These are phyloP conservation scores for Ophiocordyceps robertsii DNA, from an alignment of 2,329 filamentous ascomycete species.

Conservation along the genomic window DNA sequence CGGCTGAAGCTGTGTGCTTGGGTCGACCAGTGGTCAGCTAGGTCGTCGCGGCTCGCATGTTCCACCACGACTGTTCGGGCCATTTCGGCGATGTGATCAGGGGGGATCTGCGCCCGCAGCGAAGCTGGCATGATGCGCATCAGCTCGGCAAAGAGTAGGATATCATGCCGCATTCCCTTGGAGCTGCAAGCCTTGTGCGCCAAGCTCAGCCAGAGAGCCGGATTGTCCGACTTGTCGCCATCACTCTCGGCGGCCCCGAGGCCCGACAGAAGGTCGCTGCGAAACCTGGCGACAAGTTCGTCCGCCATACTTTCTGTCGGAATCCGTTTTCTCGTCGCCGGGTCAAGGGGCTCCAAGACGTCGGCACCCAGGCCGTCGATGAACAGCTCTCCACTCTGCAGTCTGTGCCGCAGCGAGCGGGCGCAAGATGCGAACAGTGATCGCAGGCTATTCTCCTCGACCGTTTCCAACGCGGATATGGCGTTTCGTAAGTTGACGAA, in stretches of 20 bases:
- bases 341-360: constrained; percentile 9
- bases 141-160: constrained; percentile 7
- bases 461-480: constrained; percentile 1
- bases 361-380: constrained; percentile 1
- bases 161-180: constrained; percentile 4
- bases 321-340: constrained; percentile 4
- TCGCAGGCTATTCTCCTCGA: constrained; percentile 3
- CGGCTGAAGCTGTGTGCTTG: constrained; percentile 7
- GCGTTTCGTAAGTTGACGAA: constrained; percentile 3
- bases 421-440: constrained; percentile 3
- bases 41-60: constrained; percentile 8
- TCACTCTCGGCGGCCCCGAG: neutral
- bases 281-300: constrained; percentile 7
- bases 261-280: constrained; percentile 5
- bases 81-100: constrained; percentile 4
- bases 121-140: constrained; percentile 7
- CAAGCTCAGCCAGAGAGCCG: constrained; percentile 8
- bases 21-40: constrained; percentile 5
- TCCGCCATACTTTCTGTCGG: constrained; percentile 4
- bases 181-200: constrained; percentile 3
- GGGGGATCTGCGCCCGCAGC: constrained; percentile 4
- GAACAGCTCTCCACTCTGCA: constrained; percentile 5
- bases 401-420: constrained; percentile 4
- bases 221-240: constrained; percentile 1
- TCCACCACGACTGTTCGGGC: constrained; percentile 4